These are phyloP conservation scores for Zygosaccharomyces sapae DNA, from an alignment of 1,139 yeast species.

Conservation along the genomic window DNA sequence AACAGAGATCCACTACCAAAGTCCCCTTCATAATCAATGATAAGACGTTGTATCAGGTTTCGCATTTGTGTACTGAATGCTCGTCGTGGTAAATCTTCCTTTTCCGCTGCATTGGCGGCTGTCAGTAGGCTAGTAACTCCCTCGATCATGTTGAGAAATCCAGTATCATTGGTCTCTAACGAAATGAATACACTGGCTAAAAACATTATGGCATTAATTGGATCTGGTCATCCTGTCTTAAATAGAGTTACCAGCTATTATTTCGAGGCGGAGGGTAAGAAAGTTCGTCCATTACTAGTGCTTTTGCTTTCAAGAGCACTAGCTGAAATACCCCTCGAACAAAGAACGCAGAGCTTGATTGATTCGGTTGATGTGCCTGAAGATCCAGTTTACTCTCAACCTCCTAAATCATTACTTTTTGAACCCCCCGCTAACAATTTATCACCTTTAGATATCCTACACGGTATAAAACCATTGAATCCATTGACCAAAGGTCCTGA, in stretches of 20 bases:
- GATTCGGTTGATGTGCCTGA: constrained; percentile 62
- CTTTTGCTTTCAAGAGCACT: constrained; percentile 77
- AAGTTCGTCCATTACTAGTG: constrained; percentile 86
- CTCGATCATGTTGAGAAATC: constrained; percentile 56
- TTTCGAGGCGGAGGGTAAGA: constrained; percentile 94
- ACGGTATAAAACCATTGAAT: constrained; percentile 87
- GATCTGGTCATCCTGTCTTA: constrained; percentile 89
- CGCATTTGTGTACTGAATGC: constrained; percentile 2
- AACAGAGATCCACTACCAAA: neutral
- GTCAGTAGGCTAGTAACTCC: constrained; percentile 85
- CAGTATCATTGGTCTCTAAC: constrained; percentile 85
- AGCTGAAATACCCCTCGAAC: constrained; percentile 64
- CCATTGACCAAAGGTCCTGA: constrained; percentile 83
- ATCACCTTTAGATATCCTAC: constrained; percentile 76
- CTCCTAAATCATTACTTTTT: constrained; percentile 20
- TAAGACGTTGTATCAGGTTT: constrained; percentile 3
- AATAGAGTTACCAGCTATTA: constrained; percentile 89
- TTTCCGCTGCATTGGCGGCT: constrained; percentile 63
- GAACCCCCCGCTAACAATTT: constrained; percentile 44
- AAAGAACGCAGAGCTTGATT: constrained; percentile 60
- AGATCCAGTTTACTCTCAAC: constrained; percentile 47
- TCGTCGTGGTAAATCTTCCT: constrained; percentile 39
- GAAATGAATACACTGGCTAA: constrained; percentile 90
- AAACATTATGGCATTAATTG: constrained; percentile 80
- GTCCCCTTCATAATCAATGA: constrained; percentile 5